Base-by-base conservation (phyloP, 345 rosid species). In the Aegle marmelos region DNA sequence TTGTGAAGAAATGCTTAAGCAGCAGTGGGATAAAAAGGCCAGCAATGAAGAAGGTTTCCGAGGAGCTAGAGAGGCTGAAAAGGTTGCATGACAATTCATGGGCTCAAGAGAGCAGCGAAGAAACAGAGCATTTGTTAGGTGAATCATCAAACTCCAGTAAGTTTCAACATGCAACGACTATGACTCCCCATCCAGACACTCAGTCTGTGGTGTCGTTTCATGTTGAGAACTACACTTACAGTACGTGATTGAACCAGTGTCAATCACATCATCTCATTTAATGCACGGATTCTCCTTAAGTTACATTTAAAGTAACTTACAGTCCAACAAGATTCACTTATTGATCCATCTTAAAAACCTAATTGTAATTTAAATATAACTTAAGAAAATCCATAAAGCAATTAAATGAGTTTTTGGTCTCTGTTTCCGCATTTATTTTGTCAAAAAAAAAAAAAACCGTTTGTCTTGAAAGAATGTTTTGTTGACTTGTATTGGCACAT, bases 1-100 rank as follows among this genome's bases (percentile, higher is more conserved):
- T 82, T 13, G 70, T 50, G 4, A 73, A 36, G 25, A 21, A 31
- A 73, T 81, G 84, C 75, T 11, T 81, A 4, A 41, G 60, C 7
- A 21, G 30, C 2, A 66, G 74, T 1, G 75, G 75, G 2, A 0
- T 45, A 9, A 67, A 77, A 22, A 81, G 70, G 65, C 80, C 80
- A 16, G 34, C 70, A 13, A 72, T 73, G 62, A 9, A 11, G 19
- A 5, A 25, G 1, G 31, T 59, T 59, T 27, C 31, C 0, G 17
- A 25, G 63, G 76, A 70, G 57, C 71, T 80, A 2, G 64, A 39
- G 4, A 75, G 70, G 22, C 21, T 79, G 34, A 68, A 57, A 69
- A 79, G 5, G 56, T 1, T 61, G n/a, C 37, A 62, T 28, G 59
- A 62, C 2, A 22, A 8, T 41, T 28, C 6, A 8, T 2, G 74